Base-by-base conservation (phyloP, 1,139 yeast species). In the Blastobotrys persicus region DNA sequence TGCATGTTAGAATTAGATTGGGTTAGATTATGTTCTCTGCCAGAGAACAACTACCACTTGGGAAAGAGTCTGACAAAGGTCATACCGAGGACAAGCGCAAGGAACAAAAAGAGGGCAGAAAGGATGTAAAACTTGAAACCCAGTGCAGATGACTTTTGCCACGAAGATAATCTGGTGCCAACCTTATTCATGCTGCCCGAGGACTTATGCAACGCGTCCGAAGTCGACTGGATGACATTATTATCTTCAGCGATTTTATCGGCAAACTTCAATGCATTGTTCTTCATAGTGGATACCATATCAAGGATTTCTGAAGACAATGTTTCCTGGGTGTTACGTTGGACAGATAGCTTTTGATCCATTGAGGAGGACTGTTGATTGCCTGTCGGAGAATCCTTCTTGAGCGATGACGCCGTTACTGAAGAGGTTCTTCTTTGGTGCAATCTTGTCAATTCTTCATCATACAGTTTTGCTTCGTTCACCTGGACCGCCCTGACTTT, bases 201-300 rank as follows among this genome's bases (percentile, higher is more conserved):
- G 11, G 73, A 65, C 45, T 59, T 59, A 42, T 65, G 66, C 41
- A 72, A 52, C 2, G 73, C 65, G 7, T 58, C 60, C 9, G 65
- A 57, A 0, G 76, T 64, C 12, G 64, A 55, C 20, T 55, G 53
- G 7, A 72, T 65, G 13, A 69, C 64, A 26, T 61, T 63, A 11
- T 57, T 56, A 52, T 72, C 76, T 17, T 58, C 49, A 13, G 64
- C 60, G 18, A 72, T 58, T 55, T 69, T 76, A 14, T 61, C 63
- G 18, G 64, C 64, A 49, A 72, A 73, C 52, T 72, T 69, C 58
- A 71, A 66, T 37, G 80, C 81, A 50, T 68, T 73, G 42, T 71
- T 69, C 64, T 79, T 74, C 58, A 81, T 78, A n/a, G 70, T 70
- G 48, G 75, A 70, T 2, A 76, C 80, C 62, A 70, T 75, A 34